A percentile compares a stretch with the other conserved stretches of the same genome.
Conservation (phyloP, 208 protist genomes). For the Novymonas esmeraldas region DNA sequence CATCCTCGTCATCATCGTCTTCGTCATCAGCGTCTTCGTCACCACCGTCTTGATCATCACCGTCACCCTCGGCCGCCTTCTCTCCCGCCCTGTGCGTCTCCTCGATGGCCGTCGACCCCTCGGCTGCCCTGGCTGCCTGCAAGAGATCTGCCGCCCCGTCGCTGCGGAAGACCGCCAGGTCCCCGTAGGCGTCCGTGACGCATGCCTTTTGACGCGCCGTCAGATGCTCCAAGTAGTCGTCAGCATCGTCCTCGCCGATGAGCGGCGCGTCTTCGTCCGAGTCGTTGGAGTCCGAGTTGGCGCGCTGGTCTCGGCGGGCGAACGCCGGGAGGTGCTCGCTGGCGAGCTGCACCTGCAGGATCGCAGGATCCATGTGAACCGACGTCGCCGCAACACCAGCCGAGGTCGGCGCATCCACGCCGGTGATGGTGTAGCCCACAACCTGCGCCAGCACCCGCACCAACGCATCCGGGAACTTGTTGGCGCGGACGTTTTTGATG, state of each 20-base stretch:
- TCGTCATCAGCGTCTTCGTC: conserved; percentile 39
- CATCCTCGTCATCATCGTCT: conserved; percentile 41
- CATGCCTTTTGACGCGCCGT: conserved; percentile 55
- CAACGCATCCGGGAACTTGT: conserved; percentile 71
- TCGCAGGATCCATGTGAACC: conserved; percentile 21
- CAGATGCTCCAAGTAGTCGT: conserved; percentile 41
- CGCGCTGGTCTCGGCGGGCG: conserved; percentile 26
- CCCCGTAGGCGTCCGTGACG: conserved; percentile 56
- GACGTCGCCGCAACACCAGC: background rate
- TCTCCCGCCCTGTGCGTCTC: background rate
- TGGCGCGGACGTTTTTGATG: conserved; percentile 76
- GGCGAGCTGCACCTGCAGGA: conserved; percentile 21
- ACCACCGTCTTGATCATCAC: conserved; percentile 29
- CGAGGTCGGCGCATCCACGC: conserved; percentile 9
- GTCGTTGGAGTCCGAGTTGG: conserved; percentile 25
- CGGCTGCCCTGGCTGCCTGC: conserved; percentile 24
- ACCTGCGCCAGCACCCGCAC: conserved; percentile 51
- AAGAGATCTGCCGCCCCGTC: conserved; percentile 26
- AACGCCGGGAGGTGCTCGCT: conserved; percentile 35
- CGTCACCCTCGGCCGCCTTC: conserved; percentile 8
- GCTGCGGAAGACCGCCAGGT: conserved; percentile 69
- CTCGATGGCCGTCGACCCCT: background rate
- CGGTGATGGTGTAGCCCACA: conserved; percentile 63
- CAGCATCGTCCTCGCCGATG: conserved; percentile 36
- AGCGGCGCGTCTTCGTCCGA: conserved; percentile 29